Conservation (phyloP, 1,139 yeast species). For the Taphrina deformans region DNA sequence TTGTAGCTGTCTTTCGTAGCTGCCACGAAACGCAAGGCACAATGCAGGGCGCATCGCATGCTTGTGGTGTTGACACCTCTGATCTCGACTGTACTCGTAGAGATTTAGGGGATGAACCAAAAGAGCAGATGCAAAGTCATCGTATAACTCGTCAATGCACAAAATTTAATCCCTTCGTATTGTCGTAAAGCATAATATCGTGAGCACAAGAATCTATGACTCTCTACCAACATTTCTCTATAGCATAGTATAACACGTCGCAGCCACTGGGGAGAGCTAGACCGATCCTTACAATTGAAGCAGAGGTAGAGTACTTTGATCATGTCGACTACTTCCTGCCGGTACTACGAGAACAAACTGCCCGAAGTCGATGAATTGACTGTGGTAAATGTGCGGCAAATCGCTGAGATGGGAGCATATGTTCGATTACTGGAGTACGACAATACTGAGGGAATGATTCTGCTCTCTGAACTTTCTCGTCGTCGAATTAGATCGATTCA, state of each 20-base stretch:
- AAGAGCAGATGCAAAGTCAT: background rate
- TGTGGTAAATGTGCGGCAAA: slow-evolving; percentile 47
- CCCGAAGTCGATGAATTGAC: slow-evolving; percentile 99
- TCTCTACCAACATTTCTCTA: background rate
- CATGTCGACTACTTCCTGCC: slow-evolving; percentile 53
- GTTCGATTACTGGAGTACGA: slow-evolving; percentile 94
- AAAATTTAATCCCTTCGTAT: background rate
- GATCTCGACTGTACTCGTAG: no score
- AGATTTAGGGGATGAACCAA: background rate
- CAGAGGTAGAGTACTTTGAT: background rate
- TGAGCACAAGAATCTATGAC: background rate
- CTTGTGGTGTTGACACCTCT: no score
- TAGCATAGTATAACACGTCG: no score
- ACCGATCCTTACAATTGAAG: no score
- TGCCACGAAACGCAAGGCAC: no score
- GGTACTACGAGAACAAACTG: slow-evolving; percentile 96
- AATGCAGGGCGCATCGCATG: no score
- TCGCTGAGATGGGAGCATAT: slow-evolving; percentile 46
- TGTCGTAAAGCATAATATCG: background rate
- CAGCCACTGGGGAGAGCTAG: no score
- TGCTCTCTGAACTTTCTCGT: slow-evolving; percentile 92
- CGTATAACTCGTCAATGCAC: background rate
- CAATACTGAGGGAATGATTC: slow-evolving; percentile 98
- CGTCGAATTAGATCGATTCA: slow-evolving; percentile 98
- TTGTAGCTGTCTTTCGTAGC: no score